Base-by-base conservation (phyloP, 2,329 filamentous ascomycete species). In the Fusarium sp. region DNA sequence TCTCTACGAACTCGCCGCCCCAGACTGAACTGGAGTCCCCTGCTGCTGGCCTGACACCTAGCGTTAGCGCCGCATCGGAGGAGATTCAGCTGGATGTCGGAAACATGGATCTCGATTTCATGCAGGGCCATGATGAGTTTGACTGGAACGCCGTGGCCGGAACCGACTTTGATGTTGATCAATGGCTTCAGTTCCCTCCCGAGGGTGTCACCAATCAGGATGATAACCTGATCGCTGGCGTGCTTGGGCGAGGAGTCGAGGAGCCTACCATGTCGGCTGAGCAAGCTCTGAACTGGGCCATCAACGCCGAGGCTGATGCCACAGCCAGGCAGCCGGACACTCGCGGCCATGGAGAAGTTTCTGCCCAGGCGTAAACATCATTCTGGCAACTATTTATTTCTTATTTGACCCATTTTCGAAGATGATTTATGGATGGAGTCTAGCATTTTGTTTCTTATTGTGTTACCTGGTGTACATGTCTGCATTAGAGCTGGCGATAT, bases 151-250 rank as follows among this genome's bases (percentile, higher is more conserved):
- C 85, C 22, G 81, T 88, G 5, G 82, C 86, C 17, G 86, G 84
- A 7, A 85, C 86, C 10, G 87, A 88, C 69, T 85, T 90, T 67
- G 88, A 90, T 64, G 87, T 90, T 62, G 87, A 89, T 66, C 87
- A 90, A 74, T 90, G 87, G 87, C 82, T 90, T 24, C 86, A 90
- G 67, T 90, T 89, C 70, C 88, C 87, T 7, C 83, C 84, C 2
- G 88, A 89, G 58, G 85, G 84, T 8, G 82, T 83, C 12, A 84
- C 81, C 67, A 81, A 79, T 38, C 75, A 78, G 9, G 83, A 83
- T n/a, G 83, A 83, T 29, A 79, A 79, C 27, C 74, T 84, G 53
- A 80, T 83, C 72, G 77, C 78, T 8, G 80, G 78, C 7, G 76
- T 83, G 27, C 80, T 83, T 60, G 75, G 75, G 8, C 68, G 70